Evolutionary conservation across 169 alveolate species (phyloP).

Genomic region (Cryptosporidium andersoni): DNA sequence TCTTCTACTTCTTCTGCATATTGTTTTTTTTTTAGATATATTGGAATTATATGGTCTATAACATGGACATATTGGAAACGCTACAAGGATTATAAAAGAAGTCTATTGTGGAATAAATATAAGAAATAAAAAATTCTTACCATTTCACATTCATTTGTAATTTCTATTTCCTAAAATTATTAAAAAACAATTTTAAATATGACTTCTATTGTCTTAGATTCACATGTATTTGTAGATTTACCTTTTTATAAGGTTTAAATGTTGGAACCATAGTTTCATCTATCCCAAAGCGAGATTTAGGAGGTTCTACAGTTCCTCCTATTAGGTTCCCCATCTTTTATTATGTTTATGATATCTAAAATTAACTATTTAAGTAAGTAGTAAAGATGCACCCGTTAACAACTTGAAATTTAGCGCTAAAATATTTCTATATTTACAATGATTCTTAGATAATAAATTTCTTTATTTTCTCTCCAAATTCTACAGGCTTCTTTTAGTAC

Average conservation of each 20-base stretch:
- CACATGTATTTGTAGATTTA: neutral
- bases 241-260: conserved; percentile 17
- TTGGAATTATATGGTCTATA: conserved; percentile 43
- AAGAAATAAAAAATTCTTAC: conserved; percentile 5
- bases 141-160: conserved; percentile 10
- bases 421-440: no score
- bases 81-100: neutral
- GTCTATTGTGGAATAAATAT: neutral
- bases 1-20: conserved; percentile 36
- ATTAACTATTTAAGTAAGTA: neutral
- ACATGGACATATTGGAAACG: conserved; percentile 24
- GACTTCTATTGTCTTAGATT: neutral
- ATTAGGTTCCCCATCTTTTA: neutral
- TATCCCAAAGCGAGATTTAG: conserved; percentile 50
- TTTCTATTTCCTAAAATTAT: neutral
- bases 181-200: neutral
- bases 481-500: no score
- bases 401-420: no score
- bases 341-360: conserved; percentile 2
- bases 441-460: no score
- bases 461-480: no score
- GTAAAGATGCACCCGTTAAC: no score
- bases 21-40: conserved; percentile 21
- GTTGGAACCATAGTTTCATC: conserved; percentile 53
- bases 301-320: neutral